Conservation (phyloP, 345 rosid species). For the Dimocarpus longan region DNA sequence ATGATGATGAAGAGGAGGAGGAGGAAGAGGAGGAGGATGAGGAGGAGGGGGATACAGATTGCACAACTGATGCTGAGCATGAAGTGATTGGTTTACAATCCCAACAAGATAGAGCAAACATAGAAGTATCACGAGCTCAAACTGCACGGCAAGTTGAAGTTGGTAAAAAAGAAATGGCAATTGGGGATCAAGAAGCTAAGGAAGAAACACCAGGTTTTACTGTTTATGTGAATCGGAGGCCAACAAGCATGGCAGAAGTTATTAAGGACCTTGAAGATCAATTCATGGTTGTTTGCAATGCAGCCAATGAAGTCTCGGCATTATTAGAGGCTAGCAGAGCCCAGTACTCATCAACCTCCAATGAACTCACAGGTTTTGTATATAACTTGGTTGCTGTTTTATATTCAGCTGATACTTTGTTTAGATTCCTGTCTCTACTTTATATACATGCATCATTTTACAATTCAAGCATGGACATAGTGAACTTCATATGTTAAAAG, state of each 20-base stretch:
- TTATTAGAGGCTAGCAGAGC: slow-evolving; percentile 80
- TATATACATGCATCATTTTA: not conserved
- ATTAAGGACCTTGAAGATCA: slow-evolving; percentile 89
- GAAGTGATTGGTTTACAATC: slow-evolving; percentile 44
- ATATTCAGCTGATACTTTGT: not conserved
- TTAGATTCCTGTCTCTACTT: not conserved
- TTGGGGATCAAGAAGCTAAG: slow-evolving; percentile 40
- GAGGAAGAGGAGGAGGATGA: slow-evolving; percentile 38
- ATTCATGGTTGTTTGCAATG: slow-evolving; percentile 58
- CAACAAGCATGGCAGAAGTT: slow-evolving; percentile 94
- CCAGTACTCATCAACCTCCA: slow-evolving; percentile 54
- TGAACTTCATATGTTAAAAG: not conserved
- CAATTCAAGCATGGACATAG: not conserved
- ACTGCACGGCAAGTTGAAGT: slow-evolving; percentile 53
- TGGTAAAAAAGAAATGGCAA: slow-evolving; percentile 55
- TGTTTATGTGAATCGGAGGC: slow-evolving; percentile 85
- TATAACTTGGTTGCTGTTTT: not conserved
- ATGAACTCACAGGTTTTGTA: slow-evolving; percentile 69
- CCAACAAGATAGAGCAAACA: slow-evolving; percentile 44
- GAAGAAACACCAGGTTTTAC: slow-evolving; percentile 81
- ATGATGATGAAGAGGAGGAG: slow-evolving; percentile 46
- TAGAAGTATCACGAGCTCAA: slow-evolving; percentile 54
- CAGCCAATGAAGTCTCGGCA: slow-evolving; percentile 78
- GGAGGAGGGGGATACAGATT: slow-evolving; percentile 47
- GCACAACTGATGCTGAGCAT: slow-evolving; percentile 45